Conservation (phyloP, 768 basidiomycete genomes). For the Suillus occidentalis region DNA sequence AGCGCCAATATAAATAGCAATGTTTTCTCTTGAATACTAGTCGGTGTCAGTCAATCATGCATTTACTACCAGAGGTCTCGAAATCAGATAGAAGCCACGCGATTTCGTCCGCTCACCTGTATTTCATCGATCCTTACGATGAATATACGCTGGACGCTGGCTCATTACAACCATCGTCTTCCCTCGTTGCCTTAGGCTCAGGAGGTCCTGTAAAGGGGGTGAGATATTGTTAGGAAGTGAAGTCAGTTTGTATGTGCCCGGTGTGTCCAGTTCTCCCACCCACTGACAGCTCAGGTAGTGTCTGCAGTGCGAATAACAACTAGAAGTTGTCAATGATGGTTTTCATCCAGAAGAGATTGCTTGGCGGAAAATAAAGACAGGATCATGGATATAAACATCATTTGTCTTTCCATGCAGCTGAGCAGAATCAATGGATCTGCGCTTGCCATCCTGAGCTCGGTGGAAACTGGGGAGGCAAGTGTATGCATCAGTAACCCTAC, state of each 20-base stretch:
- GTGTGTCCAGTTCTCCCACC: not conserved
- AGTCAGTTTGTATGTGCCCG: not conserved
- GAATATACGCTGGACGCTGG: not conserved
- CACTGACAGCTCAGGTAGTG: not conserved
- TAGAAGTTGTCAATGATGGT: not conserved
- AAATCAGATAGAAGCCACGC: not conserved
- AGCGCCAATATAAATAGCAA: not conserved
- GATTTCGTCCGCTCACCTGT: not conserved
- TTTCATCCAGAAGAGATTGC: constrained; percentile 46
- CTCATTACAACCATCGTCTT: not conserved
- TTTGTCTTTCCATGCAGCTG: constrained; percentile 66
- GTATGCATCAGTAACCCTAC: constrained; percentile 84
- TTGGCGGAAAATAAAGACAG: constrained; percentile 85
- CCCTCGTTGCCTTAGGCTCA: not conserved
- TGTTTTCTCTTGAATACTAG: not conserved
- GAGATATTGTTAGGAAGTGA: not conserved
- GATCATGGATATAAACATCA: constrained; percentile 82
- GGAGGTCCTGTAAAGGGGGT: not conserved
- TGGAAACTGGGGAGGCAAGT: constrained; percentile 70
- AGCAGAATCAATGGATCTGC: constrained; percentile 84
- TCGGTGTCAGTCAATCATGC: not conserved
- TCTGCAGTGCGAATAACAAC: not conserved
- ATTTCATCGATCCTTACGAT: not conserved
- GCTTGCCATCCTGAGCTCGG: constrained; percentile 61
- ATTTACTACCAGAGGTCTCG: not conserved